A percentile compares a stretch with the other conserved stretches of the same genome.
phyloP scores from a whole-genome alignment of 805 yeast species.

The Ogataea methylovora region DNA sequence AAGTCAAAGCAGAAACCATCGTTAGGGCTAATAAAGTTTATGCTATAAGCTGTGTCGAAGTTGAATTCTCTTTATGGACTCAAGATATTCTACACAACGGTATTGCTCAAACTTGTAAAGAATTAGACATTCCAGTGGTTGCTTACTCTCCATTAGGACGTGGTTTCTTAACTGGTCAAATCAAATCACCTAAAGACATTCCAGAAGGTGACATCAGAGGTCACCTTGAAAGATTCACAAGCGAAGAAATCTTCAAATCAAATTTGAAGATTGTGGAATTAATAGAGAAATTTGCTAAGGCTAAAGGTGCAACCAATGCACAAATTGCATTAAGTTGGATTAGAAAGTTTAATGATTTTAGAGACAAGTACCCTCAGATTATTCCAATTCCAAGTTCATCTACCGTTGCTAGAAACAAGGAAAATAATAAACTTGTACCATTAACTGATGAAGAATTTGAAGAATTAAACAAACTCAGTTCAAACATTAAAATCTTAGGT shows the following conservation, averaged over 20 bases:
- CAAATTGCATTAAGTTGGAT: conserved; percentile 71
- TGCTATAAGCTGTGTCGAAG: conserved; percentile 64
- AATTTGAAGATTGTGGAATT: conserved; percentile 44
- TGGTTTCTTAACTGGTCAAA: conserved; percentile 65
- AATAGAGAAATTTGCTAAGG: conserved; percentile 42
- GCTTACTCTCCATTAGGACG: conserved; percentile 82
- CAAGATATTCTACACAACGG: conserved; percentile 59
- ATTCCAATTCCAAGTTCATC: conserved; percentile 82
- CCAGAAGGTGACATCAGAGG: conserved; percentile 50
- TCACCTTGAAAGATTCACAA: conserved; percentile 47
- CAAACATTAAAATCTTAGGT: conserved; percentile 43
- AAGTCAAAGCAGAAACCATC: conserved; percentile 58
- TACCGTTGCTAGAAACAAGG: conserved; percentile 47
- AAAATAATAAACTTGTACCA: conserved; percentile 42
- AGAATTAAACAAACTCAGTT: conserved; percentile 40
- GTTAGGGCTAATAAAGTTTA: conserved; percentile 46
- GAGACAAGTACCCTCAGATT: conserved; percentile 39
- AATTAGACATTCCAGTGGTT: conserved; percentile 55
- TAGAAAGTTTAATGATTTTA: conserved; percentile 23
- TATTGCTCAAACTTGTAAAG: conserved; percentile 48
- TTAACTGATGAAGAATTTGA: conserved; percentile 52
- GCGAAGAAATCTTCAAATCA: conserved; percentile 40
- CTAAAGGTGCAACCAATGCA: conserved; percentile 41
- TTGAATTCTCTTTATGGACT: conserved; percentile 70
- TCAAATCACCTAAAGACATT: conserved; percentile 38